Conservation (phyloP, 192 early-diverging fungal species). For the Funneliformis mosseae region DNA sequence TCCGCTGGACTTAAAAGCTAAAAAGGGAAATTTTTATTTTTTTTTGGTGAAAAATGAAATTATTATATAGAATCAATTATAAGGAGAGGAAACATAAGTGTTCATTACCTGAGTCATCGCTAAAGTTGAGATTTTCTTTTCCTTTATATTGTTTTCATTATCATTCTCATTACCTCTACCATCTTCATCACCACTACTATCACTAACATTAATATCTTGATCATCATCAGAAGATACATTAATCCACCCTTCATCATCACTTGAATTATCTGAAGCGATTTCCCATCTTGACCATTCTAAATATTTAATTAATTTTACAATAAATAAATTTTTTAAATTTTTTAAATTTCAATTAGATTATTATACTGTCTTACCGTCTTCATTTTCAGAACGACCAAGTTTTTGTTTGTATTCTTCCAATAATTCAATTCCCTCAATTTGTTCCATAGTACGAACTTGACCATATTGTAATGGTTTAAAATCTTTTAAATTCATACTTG, state of each 20-base stretch:
- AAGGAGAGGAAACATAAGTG: not conserved
- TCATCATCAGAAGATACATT: conserved; percentile 39
- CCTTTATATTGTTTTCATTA: conserved; percentile 48
- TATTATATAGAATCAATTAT: not conserved
- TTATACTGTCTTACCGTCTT: not conserved
- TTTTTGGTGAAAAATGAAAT: conserved; percentile 5
- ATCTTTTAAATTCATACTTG: conserved; percentile 71
- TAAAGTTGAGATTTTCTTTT: conserved; percentile 44
- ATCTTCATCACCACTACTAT: conserved; percentile 40
- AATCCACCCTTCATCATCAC: conserved; percentile 38
- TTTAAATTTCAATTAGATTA: not conserved
- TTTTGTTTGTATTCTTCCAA: conserved; percentile 57
- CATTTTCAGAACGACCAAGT: conserved; percentile 41
- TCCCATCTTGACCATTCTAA: conserved; percentile 47
- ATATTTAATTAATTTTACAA: not conserved
- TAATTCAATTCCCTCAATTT: conserved; percentile 82
- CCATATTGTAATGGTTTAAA: conserved; percentile 72
- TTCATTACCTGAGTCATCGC: not conserved
- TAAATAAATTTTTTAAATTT: not conserved
- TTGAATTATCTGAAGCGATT: conserved; percentile 38
- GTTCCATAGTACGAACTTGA: conserved; percentile 62
- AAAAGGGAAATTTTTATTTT: not conserved
- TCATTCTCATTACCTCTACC: conserved; percentile 37
- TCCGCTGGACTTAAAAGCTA: conserved; percentile 89
- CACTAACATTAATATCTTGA: conserved; percentile 37